These are phyloP conservation scores for Daedaleopsis sinensis DNA, from an alignment of 768 basidiomycete genomes.

Conservation along the genomic window DNA sequence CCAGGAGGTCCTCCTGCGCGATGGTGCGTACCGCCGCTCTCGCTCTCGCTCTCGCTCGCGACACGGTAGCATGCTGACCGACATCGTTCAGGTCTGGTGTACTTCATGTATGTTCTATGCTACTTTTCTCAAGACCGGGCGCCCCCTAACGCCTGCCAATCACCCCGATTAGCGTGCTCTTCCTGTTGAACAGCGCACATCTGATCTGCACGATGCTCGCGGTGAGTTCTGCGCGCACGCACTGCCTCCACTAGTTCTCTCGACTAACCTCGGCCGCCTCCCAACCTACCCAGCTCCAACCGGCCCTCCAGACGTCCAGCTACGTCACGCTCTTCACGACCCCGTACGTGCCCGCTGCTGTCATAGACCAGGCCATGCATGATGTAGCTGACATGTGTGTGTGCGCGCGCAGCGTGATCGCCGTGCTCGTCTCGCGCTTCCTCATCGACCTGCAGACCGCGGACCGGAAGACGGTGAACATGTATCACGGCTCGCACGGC, in stretches of 20 bases:
- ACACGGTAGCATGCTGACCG: no score
- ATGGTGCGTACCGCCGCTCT: background rate
- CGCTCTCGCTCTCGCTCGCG: no score
- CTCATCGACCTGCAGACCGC: conserved; percentile 3
- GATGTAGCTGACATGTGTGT: background rate
- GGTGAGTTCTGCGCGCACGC: background rate
- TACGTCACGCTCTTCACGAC: background rate
- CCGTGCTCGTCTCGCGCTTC: conserved; percentile 4
- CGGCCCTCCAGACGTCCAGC: background rate
- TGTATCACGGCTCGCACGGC: background rate
- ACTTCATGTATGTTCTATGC: background rate
- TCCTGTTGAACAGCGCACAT: background rate
- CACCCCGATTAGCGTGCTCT: background rate
- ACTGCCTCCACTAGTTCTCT: no score
- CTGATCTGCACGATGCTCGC: conserved; percentile 2
- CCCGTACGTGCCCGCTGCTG: background rate
- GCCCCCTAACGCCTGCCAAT: background rate
- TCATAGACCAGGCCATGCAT: no score
- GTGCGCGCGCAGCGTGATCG: conserved; percentile 1
- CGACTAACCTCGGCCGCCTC: no score
- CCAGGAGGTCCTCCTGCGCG: background rate
- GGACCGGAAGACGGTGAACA: background rate
- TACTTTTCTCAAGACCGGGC: background rate
- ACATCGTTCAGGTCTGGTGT: background rate
- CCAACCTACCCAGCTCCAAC: background rate